Evolutionary conservation across 345 rosid species (phyloP).

Genomic region (Combretum micranthum): DNA sequence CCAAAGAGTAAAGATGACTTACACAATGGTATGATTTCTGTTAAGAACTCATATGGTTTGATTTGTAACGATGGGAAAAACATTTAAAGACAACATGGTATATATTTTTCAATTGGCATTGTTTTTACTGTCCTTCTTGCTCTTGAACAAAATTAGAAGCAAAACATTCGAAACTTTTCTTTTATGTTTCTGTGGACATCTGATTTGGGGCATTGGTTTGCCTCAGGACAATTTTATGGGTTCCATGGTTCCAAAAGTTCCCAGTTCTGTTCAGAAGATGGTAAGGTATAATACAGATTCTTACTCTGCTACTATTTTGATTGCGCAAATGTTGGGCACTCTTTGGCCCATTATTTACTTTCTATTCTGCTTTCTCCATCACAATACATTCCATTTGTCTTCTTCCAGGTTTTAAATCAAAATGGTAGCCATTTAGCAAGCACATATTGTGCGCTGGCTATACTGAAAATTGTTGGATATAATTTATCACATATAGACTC

Average conservation of each 20-base stretch:
- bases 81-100: too few species aligned
- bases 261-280: constrained; percentile 40
- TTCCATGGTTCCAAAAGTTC: constrained; percentile 76
- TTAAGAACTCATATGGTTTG: too few species aligned
- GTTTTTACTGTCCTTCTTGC: background rate
- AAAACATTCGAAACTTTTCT: background rate
- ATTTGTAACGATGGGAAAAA: too few species aligned
- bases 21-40: constrained; percentile 36
- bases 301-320: background rate
- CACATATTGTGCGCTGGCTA: constrained; percentile 77
- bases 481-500: constrained; percentile 45
- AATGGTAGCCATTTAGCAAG: constrained; percentile 79
- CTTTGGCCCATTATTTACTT: background rate
- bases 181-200: background rate
- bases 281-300: constrained; percentile 38
- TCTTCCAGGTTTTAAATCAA: constrained; percentile 31
- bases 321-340: background rate
- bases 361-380: background rate
- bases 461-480: constrained; percentile 57
- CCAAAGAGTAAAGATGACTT: constrained; percentile 38
- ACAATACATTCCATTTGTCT: constrained; percentile 8
- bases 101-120: too few species aligned
- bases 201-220: constrained; percentile 1
- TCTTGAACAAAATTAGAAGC: background rate
- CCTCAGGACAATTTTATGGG: constrained; percentile 79